Conservation (phyloP, 1,284 basidiomycete species). For the Rhizoctonia solani region DNA sequence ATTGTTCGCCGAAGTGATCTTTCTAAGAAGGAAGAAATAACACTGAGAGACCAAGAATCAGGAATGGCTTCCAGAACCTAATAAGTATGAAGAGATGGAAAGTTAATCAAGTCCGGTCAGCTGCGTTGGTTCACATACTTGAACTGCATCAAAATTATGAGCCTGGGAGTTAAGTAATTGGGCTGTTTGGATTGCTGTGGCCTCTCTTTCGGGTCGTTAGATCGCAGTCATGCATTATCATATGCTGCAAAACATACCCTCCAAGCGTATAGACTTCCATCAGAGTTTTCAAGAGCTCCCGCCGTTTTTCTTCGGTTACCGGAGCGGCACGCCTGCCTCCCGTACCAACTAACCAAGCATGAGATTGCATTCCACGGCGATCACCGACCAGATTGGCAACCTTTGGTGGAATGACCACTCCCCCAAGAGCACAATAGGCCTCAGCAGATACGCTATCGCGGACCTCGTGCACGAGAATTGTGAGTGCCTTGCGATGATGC, state of each 20-base stretch:
- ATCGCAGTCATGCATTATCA: no score
- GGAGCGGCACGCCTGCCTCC: conserved; percentile 40
- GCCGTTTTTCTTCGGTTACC: conserved; percentile 60
- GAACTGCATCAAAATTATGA: conserved; percentile 71
- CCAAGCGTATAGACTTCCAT: conserved; percentile 80
- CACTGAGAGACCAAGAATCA: conserved; percentile 69
- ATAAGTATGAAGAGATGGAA: conserved; percentile 4
- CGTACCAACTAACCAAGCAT: conserved; percentile 56
- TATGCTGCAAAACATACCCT: conserved; percentile 52
- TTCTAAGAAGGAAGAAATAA: conserved; percentile 74
- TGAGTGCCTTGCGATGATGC: conserved; percentile 67
- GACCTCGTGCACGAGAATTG: conserved; percentile 69
- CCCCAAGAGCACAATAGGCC: conserved; percentile 75
- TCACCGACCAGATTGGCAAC: conserved; percentile 59
- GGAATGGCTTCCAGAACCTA: conserved; percentile 76
- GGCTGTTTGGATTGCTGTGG: conserved; percentile 59
- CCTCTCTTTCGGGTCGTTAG: conserved; percentile 51
- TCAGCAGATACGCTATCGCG: conserved; percentile 78
- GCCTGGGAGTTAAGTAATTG: conserved; percentile 78
- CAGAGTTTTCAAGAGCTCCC: conserved; percentile 66
- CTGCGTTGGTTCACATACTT: conserved; percentile 52
- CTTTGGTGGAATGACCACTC: conserved; percentile 68
- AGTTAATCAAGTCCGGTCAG: conserved; percentile 6
- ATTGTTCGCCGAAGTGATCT: conserved; percentile 75
- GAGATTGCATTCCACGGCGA: conserved; percentile 57